These are phyloP conservation scores for Fusarium pseudonygamai DNA, from an alignment of 2,329 filamentous ascomycete species.

Conservation along the genomic window DNA sequence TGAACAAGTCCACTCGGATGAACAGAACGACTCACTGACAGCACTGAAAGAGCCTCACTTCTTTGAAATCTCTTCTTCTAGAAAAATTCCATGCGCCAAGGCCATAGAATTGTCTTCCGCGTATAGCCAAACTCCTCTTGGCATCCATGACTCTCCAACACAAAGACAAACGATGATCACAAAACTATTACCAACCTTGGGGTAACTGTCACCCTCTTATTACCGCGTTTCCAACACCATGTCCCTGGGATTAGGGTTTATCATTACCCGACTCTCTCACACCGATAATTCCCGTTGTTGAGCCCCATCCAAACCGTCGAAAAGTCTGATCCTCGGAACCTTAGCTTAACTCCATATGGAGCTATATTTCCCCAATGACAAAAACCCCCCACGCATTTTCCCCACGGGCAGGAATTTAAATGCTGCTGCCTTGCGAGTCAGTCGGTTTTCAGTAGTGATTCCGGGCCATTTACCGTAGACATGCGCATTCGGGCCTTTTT, in stretches of 20 bases:
- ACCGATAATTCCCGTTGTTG: not conserved
- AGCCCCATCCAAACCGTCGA: not conserved
- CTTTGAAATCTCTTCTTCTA: not conserved
- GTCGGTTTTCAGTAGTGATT: not conserved
- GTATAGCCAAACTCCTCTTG: not conserved
- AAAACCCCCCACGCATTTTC: constrained; percentile 8
- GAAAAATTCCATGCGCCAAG: not conserved
- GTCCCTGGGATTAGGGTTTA: not conserved
- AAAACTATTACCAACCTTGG: not conserved
- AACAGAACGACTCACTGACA: not conserved
- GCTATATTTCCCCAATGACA: not conserved
- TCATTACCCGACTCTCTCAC: not conserved
- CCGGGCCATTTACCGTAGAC: not conserved
- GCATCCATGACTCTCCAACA: not conserved
- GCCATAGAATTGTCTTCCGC: not conserved
- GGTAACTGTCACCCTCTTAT: not conserved
- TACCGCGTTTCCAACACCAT: not conserved
- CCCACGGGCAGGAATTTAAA: constrained; percentile 21
- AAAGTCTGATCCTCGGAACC: not conserved
- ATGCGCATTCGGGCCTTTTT: constrained; percentile 17
- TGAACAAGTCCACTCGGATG: not conserved
- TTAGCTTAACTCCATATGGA: too few species aligned
- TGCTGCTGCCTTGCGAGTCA: constrained; percentile 4
- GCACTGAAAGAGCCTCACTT: too few species aligned
- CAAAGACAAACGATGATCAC: not conserved